phyloP scores from a whole-genome alignment of 2,329 filamentous ascomycete species.

The Trichoderma hamatum region DNA sequence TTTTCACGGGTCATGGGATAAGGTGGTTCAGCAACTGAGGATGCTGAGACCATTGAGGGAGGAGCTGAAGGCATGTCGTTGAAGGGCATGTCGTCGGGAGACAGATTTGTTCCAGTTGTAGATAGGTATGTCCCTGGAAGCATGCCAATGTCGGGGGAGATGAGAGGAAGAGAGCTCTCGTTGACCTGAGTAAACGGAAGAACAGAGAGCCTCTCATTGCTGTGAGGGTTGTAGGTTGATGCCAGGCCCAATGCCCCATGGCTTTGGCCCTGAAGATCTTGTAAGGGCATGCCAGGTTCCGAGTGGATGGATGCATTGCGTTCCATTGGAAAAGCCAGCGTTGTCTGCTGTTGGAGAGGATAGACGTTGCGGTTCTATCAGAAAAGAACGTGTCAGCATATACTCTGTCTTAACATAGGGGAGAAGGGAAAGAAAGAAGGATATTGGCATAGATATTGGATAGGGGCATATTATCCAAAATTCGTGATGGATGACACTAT shows the following conservation, averaged over 20 bases:
- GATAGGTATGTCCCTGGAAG: slow-evolving; percentile 40
- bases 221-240: background rate
- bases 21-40: slow-evolving; percentile 43
- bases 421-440: background rate
- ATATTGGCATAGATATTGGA: background rate
- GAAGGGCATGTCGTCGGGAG: slow-evolving; percentile 32
- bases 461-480: background rate
- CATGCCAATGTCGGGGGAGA: slow-evolving; percentile 41
- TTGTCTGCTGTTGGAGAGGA: slow-evolving; percentile 30
- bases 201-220: background rate
- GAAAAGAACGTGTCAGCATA: background rate
- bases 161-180: slow-evolving; percentile 35
- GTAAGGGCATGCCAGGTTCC: slow-evolving; percentile 34
- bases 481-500: background rate
- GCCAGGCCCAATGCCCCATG: background rate
- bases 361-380: background rate
- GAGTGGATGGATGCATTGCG: slow-evolving; percentile 49
- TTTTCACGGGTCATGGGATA: slow-evolving; percentile 49
- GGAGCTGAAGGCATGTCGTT: slow-evolving; percentile 43
- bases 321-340: slow-evolving; percentile 46
- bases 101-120: slow-evolving; percentile 33
- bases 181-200: slow-evolving; percentile 34
- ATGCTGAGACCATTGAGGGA: slow-evolving; percentile 49
- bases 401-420: background rate
- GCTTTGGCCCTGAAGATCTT: slow-evolving; percentile 6